Conservation (phyloP, 202 grass and related monocot species). For the Sporobolus alterniflorus region DNA sequence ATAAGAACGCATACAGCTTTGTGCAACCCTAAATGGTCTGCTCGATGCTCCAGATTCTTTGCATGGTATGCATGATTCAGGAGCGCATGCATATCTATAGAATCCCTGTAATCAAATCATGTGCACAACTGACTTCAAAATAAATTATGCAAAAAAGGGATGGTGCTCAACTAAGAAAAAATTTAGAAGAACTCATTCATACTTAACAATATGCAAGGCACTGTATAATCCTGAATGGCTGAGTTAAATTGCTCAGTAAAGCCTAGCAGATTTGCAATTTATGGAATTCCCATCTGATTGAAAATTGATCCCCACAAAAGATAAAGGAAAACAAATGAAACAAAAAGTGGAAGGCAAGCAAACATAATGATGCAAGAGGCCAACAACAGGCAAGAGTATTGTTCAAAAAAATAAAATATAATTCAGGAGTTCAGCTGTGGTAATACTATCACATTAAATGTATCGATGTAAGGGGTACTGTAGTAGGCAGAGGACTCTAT, state of each 20-base stretch:
- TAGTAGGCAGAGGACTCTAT: neutral
- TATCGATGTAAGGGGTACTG: neutral
- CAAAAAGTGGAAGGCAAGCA: neutral
- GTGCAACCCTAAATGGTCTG: conserved; percentile 83
- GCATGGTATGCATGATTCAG: conserved; percentile 73
- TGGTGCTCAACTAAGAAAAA: neutral
- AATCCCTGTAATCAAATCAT: conserved; percentile 61
- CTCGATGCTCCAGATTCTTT: conserved; percentile 66
- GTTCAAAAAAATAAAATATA: neutral
- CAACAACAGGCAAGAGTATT: neutral
- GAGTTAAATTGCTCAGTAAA: conserved; percentile 6
- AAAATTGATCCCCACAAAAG: conserved; percentile 4
- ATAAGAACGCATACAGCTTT: conserved; percentile 86
- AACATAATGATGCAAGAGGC: conserved; percentile 11
- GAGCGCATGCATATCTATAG: conserved; percentile 68
- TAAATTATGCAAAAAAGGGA: conserved; percentile 18
- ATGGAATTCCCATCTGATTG: neutral
- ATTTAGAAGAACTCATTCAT: neutral
- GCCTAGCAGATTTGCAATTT: neutral
- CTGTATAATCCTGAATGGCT: neutral
- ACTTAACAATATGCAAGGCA: neutral
- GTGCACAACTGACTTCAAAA: conserved; percentile 29
- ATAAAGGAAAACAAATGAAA: neutral
- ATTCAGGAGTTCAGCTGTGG: neutral
- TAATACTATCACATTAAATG: neutral